A percentile compares a stretch with the other conserved stretches of the same genome.
Conservation (phyloP, 129 eudicot genomes). For the Cynara cardunculus region DNA sequence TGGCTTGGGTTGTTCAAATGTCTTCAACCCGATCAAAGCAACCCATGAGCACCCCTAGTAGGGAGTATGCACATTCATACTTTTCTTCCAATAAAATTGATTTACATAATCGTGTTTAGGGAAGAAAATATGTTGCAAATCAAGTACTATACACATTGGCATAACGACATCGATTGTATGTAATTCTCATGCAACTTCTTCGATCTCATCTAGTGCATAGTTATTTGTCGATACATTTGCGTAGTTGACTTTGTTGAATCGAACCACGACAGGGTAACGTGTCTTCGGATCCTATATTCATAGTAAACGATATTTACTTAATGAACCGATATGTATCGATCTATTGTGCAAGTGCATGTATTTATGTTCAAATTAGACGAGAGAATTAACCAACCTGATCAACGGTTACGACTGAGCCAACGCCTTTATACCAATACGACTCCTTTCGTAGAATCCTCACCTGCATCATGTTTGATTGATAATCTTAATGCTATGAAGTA, state of each 20-base stretch:
- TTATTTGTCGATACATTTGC: constrained; percentile 61
- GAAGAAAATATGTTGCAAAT: constrained; percentile 8
- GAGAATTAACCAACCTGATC: constrained; percentile 42
- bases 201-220: constrained; percentile 51
- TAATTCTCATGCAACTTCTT: constrained; percentile 29
- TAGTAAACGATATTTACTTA: neutral
- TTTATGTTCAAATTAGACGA: neutral
- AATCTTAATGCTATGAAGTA: neutral
- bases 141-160: constrained; percentile 19
- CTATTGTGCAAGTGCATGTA: neutral
- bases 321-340: neutral
- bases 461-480: constrained; percentile 2
- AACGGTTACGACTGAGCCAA: constrained; percentile 60
- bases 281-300: constrained; percentile 39
- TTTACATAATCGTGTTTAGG: constrained; percentile 4
- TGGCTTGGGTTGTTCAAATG: no score
- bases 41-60: no score
- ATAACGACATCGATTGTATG: neutral
- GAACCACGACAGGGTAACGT: constrained; percentile 51
- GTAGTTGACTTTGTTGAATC: constrained; percentile 57
- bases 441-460: constrained; percentile 44
- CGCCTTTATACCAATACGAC: constrained; percentile 57
- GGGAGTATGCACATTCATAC: constrained; percentile 13
- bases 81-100: constrained; percentile 9
- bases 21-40: no score